phyloP scores from a whole-genome alignment of 192 early-diverging fungal genomes.

The Coemansia sp. region DNA sequence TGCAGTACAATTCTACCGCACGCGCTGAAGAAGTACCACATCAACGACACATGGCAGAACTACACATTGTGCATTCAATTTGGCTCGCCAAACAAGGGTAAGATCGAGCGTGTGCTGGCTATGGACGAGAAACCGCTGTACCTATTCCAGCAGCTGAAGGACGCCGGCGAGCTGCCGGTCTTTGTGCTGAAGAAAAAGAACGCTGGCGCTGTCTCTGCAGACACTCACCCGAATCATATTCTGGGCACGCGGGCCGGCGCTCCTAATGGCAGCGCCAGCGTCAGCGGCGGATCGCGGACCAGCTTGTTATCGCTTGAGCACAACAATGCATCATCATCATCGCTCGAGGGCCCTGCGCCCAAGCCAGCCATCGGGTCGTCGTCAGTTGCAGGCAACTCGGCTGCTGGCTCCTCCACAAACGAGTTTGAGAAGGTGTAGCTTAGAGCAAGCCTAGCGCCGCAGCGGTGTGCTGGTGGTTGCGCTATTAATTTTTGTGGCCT shows the following conservation, averaged over 20 bases:
- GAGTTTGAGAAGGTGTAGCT: conserved; percentile 42
- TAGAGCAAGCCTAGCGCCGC: neutral
- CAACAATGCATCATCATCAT: conserved; percentile 47
- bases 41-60: conserved; percentile 80
- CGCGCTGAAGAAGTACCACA: conserved; percentile 89
- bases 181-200: conserved; percentile 69
- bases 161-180: conserved; percentile 65
- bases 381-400: conserved; percentile 14
- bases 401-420: conserved; percentile 16
- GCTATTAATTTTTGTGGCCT: neutral
- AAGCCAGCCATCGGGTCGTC: conserved; percentile 15
- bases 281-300: conserved; percentile 33
- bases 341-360: conserved; percentile 31
- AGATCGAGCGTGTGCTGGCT: conserved; percentile 64
- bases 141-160: conserved; percentile 70
- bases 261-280: conserved; percentile 8
- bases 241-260: conserved; percentile 7
- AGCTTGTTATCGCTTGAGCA: conserved; percentile 46
- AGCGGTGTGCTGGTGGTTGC: neutral
- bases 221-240: neutral
- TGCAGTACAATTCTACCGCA: conserved; percentile 83
- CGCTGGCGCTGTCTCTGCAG: conserved; percentile 3
- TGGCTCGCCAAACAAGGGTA: conserved; percentile 52
- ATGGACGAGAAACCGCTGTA: conserved; percentile 75
- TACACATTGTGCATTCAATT: conserved; percentile 83